Evolutionary conservation across 1,284 basidiomycete genomes (phyloP).

Genomic region (Fistulina hepatica): DNA sequence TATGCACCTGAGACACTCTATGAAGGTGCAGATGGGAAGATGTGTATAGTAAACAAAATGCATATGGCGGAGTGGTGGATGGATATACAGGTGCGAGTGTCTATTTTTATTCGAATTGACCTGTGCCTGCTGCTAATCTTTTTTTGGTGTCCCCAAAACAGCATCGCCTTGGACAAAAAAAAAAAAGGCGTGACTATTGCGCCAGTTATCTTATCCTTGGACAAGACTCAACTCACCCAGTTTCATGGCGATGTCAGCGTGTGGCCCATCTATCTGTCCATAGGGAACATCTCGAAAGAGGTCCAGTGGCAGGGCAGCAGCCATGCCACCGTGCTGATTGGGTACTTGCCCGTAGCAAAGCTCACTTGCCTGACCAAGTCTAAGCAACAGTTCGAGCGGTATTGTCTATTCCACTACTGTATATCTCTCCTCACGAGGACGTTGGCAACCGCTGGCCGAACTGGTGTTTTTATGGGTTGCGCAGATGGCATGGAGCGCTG

Average conservation of each 20-base stretch:
- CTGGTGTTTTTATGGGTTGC: slow-evolving; percentile 17
- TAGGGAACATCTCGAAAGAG: slow-evolving; percentile 15
- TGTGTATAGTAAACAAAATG: slow-evolving; percentile 6
- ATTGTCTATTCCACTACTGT: slow-evolving; percentile 20
- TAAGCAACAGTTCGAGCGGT: slow-evolving; percentile 6
- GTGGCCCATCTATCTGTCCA: slow-evolving; percentile 24
- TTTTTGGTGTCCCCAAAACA: not conserved
- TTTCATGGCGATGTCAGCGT: slow-evolving; percentile 18
- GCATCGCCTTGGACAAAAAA: slow-evolving; percentile 19
- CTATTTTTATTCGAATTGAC: not conserved
- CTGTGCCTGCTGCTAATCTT: not conserved
- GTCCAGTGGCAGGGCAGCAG: slow-evolving; percentile 10
- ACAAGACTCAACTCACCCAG: slow-evolving; percentile 23
- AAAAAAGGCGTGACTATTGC: slow-evolving; percentile 46
- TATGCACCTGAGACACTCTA: not conserved
- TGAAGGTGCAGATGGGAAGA: not conserved
- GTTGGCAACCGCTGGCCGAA: slow-evolving; percentile 14
- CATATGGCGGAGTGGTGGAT: slow-evolving; percentile 12
- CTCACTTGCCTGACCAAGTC: slow-evolving; percentile 12
- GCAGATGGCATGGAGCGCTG: slow-evolving; percentile 12
- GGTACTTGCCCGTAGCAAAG: slow-evolving; percentile 19
- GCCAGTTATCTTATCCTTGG: slow-evolving; percentile 39
- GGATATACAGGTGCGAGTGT: slow-evolving; percentile 12
- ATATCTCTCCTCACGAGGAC: slow-evolving; percentile 16
- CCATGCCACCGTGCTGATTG: slow-evolving; percentile 17